These are phyloP conservation scores for Phytophthora fragariae DNA, from an alignment of 352 stramenopile genomes.

Conservation along the genomic window DNA sequence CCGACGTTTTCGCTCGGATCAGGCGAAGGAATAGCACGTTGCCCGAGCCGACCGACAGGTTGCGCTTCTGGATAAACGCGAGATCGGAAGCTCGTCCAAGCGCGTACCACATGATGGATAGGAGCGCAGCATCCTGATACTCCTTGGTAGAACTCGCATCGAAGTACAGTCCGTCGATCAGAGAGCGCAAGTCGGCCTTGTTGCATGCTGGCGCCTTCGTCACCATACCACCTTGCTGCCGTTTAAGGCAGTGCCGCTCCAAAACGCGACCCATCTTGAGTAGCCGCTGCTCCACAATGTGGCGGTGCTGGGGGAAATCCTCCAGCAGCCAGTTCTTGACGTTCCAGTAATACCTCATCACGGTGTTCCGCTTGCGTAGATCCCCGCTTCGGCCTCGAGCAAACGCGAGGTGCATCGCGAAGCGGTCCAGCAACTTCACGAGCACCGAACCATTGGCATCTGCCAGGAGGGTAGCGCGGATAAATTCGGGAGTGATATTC, in stretches of 20 bases:
- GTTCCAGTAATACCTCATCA: neutral
- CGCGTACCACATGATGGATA: constrained; percentile 8
- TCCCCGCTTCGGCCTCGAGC: neutral
- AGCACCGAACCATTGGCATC: neutral
- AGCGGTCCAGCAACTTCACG: neutral
- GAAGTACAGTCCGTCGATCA: constrained; percentile 11
- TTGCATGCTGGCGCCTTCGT: constrained; percentile 21
- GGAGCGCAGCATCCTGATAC: constrained; percentile 27
- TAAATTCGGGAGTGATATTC: neutral
- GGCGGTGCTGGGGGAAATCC: neutral
- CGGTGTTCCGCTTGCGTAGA: neutral
- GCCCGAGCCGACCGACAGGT: constrained; percentile 6
- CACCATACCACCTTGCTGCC: constrained; percentile 2
- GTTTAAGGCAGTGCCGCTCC: constrained; percentile 10
- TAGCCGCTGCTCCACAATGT: too few relatives aligned
- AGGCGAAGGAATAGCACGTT: constrained; percentile 25
- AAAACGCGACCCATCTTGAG: too few relatives aligned
- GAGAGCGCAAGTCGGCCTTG: constrained; percentile 12
- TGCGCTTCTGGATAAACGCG: constrained; percentile 22
- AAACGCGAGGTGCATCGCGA: neutral
- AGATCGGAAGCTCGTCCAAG: constrained; percentile 22
- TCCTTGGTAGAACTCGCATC: neutral
- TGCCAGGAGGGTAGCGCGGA: neutral
- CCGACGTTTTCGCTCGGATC: constrained; percentile 12
- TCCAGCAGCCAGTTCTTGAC: neutral